These are phyloP conservation scores for Ganoderma sinense DNA, from an alignment of 1,284 basidiomycete species.

Conservation along the genomic window DNA sequence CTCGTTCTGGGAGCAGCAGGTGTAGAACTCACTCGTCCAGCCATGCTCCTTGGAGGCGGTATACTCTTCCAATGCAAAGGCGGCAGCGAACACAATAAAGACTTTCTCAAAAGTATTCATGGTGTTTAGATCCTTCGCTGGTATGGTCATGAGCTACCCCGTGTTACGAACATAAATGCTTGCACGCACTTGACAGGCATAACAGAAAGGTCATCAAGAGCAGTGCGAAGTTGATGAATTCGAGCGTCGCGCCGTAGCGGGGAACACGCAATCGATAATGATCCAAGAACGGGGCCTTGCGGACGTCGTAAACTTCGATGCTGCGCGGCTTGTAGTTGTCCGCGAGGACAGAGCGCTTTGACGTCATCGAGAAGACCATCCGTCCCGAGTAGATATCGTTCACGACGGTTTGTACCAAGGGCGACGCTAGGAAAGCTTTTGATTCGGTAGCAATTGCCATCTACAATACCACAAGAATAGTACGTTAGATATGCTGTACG, in stretches of 20 bases:
- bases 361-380: slow-evolving; percentile 71
- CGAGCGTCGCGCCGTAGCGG: slow-evolving; percentile 79
- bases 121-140: slow-evolving; percentile 62
- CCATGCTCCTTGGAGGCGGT: slow-evolving; percentile 84
- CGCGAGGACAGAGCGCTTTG: slow-evolving; percentile 77
- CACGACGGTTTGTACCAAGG: slow-evolving; percentile 84
- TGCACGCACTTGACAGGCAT: slow-evolving; percentile 65
- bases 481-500: slow-evolving; percentile 1
- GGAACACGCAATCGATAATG: slow-evolving; percentile 89
- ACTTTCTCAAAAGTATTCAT: slow-evolving; percentile 70
- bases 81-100: slow-evolving; percentile 79
- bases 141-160: slow-evolving; percentile 5
- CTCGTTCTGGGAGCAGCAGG: neutral
- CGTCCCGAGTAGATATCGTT: slow-evolving; percentile 83
- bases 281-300: slow-evolving; percentile 80
- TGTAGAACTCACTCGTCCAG: slow-evolving; percentile 72
- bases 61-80: slow-evolving; percentile 85
- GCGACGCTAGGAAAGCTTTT: slow-evolving; percentile 81
- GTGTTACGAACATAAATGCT: neutral
- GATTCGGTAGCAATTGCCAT: slow-evolving; percentile 86
- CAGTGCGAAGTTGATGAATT: slow-evolving; percentile 78
- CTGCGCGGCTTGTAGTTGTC: slow-evolving; percentile 87
- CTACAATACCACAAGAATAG: slow-evolving; percentile 46
- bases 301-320: slow-evolving; percentile 79
- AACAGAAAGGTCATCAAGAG: slow-evolving; percentile 78